Conservation (phyloP, 768 basidiomycete species). For the Mycena belliarum region DNA sequence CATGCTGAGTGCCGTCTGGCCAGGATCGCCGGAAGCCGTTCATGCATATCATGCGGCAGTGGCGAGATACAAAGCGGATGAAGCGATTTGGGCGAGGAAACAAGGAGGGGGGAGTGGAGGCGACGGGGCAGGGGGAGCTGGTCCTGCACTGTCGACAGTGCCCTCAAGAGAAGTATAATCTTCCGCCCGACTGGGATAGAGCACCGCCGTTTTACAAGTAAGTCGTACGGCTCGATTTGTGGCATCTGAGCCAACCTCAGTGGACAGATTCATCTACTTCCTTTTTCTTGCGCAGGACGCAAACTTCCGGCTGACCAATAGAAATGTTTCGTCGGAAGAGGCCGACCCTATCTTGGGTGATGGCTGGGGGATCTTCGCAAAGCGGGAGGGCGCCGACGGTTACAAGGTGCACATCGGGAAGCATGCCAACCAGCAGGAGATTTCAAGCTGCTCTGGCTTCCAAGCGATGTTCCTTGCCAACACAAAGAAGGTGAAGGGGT, state of each 20-base stretch:
- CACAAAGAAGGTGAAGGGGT: background rate
- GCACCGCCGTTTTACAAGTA: background rate
- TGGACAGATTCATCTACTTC: background rate
- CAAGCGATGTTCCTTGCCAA: background rate
- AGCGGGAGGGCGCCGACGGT: background rate
- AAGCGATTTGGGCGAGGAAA: background rate
- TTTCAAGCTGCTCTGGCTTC: slow-evolving; percentile 6
- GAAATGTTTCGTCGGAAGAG: background rate
- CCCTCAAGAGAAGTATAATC: background rate
- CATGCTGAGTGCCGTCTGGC: too few relatives aligned
- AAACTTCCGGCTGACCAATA: background rate
- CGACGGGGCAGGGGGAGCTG: background rate
- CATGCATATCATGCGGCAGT: slow-evolving; percentile 14
- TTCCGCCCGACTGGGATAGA: slow-evolving; percentile 15
- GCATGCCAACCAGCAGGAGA: background rate
- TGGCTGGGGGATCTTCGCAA: background rate
- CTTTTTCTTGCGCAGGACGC: background rate
- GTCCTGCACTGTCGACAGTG: background rate
- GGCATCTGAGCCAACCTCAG: too few relatives aligned
- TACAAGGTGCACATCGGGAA: slow-evolving; percentile 5
- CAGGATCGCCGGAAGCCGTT: slow-evolving; percentile 15
- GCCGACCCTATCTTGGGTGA: slow-evolving; percentile 1
- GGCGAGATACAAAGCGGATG: slow-evolving; percentile 12
- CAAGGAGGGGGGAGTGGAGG: background rate
- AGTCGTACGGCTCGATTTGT: background rate